These are phyloP conservation scores for Beta macrorhiza DNA, from an alignment of 179 eudicot genomes.

Conservation along the genomic window DNA sequence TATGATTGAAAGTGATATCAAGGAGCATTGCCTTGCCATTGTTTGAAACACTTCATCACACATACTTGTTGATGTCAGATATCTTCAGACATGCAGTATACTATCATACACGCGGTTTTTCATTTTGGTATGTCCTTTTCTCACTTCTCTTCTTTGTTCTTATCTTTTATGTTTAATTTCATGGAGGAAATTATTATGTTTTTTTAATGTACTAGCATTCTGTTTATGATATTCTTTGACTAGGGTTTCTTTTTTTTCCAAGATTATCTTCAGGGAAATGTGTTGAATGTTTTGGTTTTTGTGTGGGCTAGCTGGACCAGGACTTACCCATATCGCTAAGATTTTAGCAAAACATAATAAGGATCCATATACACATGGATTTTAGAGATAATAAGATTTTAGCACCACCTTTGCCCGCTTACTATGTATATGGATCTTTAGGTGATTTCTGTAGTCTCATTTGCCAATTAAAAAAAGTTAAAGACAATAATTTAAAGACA, in stretches of 20 bases:
- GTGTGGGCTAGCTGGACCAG: not conserved
- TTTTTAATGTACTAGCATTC: not conserved
- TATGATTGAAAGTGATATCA: constrained; percentile 1
- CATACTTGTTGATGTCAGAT: too few species aligned
- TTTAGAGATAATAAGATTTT: too few species aligned
- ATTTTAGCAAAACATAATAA: not conserved
- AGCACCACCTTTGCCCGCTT: too few species aligned
- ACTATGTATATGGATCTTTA: not conserved
- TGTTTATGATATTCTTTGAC: not conserved
- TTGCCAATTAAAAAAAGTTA: not conserved
- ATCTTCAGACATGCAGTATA: constrained; percentile 9
- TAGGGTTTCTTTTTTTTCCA: not conserved
- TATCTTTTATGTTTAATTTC: not conserved
- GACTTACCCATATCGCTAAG: not conserved
- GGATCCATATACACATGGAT: too few species aligned
- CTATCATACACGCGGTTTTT: not conserved
- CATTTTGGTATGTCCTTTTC: constrained; percentile 1
- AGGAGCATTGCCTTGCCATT: constrained; percentile 21
- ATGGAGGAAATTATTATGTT: not conserved
- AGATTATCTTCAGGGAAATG: too few species aligned
- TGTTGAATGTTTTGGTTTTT: not conserved
- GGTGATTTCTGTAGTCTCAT: not conserved
- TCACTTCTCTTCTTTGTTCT: not conserved
- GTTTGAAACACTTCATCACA: not conserved
- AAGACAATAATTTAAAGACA: not conserved